Evolutionary conservation across 129 eudicot species (phyloP).

Genomic region (Saposhnikovia divaricata): DNA sequence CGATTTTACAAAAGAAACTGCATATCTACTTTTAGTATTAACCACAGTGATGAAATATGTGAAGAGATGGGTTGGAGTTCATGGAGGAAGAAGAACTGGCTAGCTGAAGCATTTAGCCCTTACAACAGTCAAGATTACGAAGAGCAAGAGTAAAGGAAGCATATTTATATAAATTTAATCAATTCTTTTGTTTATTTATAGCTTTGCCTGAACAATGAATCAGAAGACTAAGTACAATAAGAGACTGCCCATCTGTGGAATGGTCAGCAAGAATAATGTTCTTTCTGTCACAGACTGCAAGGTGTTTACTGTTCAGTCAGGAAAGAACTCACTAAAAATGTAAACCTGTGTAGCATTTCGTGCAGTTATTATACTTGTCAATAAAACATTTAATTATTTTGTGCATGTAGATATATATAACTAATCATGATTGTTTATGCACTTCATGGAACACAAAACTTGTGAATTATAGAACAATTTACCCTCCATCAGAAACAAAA

Average conservation of each 20-base stretch:
- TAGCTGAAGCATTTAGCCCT: constrained; percentile 88
- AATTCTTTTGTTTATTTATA: not conserved
- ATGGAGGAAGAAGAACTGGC: constrained; percentile 85
- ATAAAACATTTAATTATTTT: too few relatives aligned
- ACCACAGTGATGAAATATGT: constrained; percentile 79
- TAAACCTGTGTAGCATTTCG: too few relatives aligned
- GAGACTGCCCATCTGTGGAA: not conserved
- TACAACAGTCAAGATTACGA: constrained; percentile 86
- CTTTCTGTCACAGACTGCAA: not conserved
- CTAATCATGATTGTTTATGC: not conserved
- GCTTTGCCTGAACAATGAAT: not conserved
- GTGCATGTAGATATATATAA: not conserved
- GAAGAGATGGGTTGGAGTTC: constrained; percentile 94
- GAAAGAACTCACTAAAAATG: not conserved
- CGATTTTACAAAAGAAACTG: constrained; percentile 89
- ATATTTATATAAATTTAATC: not conserved
- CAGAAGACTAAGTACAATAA: not conserved
- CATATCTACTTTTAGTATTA: constrained; percentile 87
- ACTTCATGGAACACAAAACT: not conserved
- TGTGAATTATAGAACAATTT: not conserved
- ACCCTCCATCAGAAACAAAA: not conserved
- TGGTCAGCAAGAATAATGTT: not conserved
- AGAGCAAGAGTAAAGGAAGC: constrained; percentile 16
- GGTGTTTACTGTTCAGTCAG: not conserved
- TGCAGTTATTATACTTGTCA: not conserved